These are phyloP conservation scores for Silene uniflora DNA, from an alignment of 148 eudicot species.

Conservation along the genomic window DNA sequence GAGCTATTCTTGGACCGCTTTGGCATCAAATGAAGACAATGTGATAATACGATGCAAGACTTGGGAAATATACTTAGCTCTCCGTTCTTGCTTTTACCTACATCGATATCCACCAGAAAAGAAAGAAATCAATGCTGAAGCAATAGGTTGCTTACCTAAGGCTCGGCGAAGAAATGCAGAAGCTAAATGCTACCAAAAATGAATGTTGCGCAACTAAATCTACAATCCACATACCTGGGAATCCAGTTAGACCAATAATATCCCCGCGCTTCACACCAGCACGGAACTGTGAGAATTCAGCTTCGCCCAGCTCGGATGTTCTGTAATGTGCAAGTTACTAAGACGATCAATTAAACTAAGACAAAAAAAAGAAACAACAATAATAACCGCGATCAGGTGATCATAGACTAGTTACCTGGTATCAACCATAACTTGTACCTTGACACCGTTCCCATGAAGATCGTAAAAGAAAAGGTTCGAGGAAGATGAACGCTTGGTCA, in stretches of 20 bases:
- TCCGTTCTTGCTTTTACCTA: slow-evolving; percentile 90
- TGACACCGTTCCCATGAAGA: slow-evolving; percentile 65
- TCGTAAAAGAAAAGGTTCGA: slow-evolving; percentile 83
- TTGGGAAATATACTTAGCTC: slow-evolving; percentile 87
- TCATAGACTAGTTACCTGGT: slow-evolving; percentile 51
- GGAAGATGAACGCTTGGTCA: slow-evolving; percentile 86
- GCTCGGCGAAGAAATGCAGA: neutral
- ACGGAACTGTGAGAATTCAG: slow-evolving; percentile 67
- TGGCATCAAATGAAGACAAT: slow-evolving; percentile 96
- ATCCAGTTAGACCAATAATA: slow-evolving; percentile 78
- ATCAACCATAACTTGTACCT: slow-evolving; percentile 93
- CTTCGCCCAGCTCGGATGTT: slow-evolving; percentile 59
- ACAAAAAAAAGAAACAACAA: too few species aligned
- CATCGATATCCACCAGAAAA: neutral
- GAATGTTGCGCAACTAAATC: neutral
- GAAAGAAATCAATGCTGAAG: too few species aligned
- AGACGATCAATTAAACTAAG: too few species aligned
- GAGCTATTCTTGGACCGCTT: slow-evolving; percentile 61
- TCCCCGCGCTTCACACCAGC: slow-evolving; percentile 85
- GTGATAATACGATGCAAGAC: slow-evolving; percentile 59
- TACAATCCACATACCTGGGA: slow-evolving; percentile 56
- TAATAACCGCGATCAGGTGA: too few species aligned
- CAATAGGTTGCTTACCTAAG: too few species aligned
- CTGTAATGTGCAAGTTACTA: slow-evolving; percentile 29
- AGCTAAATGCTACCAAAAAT: too few species aligned